Conservation (phyloP, 73 alveolate genomes). For the Stentor roeselii region DNA sequence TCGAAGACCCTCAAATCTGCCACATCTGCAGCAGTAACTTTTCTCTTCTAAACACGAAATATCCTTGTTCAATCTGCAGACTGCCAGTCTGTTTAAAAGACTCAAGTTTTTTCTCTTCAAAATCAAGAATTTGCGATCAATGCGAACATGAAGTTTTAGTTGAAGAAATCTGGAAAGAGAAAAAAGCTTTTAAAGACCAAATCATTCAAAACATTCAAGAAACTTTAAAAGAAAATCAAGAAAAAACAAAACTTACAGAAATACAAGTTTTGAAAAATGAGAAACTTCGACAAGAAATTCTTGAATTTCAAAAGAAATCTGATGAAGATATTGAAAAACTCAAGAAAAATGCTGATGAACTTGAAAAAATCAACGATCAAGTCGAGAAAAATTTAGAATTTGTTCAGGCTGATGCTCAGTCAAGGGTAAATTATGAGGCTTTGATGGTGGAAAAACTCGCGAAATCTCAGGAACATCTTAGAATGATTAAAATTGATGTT, state of each 20-base stretch:
- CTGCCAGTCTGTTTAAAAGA: constrained; percentile 4
- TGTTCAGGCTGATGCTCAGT: neutral
- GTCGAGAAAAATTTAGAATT: neutral
- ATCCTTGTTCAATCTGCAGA: neutral
- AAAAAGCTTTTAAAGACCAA: neutral
- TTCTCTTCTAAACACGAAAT: neutral
- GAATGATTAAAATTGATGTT: neutral
- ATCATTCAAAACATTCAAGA: neutral
- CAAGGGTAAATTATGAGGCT: neutral
- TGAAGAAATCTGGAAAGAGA: neutral
- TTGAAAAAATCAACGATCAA: too few species aligned
- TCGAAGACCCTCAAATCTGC: neutral
- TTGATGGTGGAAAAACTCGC: neutral
- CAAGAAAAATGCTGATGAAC: neutral
- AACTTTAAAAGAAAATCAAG: neutral
- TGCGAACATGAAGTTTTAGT: neutral
- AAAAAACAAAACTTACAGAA: neutral
- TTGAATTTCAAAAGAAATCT: too few species aligned
- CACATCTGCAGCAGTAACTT: neutral
- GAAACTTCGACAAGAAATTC: too few species aligned
- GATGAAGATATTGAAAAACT: neutral
- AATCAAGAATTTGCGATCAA: neutral
- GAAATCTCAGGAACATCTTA: neutral
- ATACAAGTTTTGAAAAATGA: neutral
- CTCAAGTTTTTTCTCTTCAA: neutral